Evolutionary conservation across 2,329 filamentous ascomycete species (phyloP).

Genomic region (Penicillium sp.): DNA sequence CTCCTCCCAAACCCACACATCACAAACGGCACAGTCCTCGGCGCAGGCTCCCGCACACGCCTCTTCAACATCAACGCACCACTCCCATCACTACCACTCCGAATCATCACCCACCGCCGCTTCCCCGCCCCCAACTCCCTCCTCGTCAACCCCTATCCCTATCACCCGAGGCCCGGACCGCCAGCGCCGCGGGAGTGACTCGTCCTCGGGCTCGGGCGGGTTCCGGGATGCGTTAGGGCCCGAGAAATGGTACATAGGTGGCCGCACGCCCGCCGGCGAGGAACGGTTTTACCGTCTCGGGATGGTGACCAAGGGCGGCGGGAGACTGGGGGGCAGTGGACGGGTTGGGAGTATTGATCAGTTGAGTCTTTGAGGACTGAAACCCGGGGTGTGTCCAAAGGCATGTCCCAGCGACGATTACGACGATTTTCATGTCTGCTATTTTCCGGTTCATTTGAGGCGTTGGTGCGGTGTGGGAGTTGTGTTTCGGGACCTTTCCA

Average conservation of each 20-base stretch:
- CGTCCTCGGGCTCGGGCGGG: conserved; percentile 47
- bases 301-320: conserved; percentile 47
- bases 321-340: conserved; percentile 40
- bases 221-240: conserved; percentile 48
- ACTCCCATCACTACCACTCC: conserved; percentile 40
- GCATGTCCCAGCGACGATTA: background rate
- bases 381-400: background rate
- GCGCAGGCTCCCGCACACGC: background rate
- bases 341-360: conserved; percentile 50
- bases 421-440: conserved; percentile 1
- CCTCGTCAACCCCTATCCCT: conserved; percentile 39
- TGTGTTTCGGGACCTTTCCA: background rate
- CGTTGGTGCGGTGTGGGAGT: background rate
- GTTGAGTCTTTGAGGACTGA: conserved; percentile 43
- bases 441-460: conserved; percentile 1
- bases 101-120: conserved; percentile 33
- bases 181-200: conserved; percentile 48
- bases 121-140: conserved; percentile 25
- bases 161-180: conserved; percentile 38
- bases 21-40: conserved; percentile 11
- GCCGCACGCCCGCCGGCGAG: conserved; percentile 47
- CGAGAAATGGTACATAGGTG: conserved; percentile 54
- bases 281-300: conserved; percentile 50
- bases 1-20: conserved; percentile 30
- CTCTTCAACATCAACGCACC: conserved; percentile 24